Evolutionary conservation across 768 basidiomycete species (phyloP), one percentile per base, ranked within the genome.

Genomic region (Russula emetica): DNA sequence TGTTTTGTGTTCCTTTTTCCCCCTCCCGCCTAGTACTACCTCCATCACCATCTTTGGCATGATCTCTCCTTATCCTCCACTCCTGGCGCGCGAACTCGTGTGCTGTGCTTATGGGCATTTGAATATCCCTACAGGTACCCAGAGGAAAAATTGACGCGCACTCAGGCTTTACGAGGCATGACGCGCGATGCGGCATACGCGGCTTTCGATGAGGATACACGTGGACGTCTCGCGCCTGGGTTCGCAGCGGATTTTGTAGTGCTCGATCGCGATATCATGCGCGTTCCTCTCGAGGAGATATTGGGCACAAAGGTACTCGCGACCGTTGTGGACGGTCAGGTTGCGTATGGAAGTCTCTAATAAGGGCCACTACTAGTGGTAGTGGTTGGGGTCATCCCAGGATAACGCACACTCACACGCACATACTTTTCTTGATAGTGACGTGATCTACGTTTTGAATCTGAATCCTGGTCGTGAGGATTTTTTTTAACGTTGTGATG

Each of bases 221-320:
- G 87, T 1, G 95, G 95, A 1, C 90, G 88, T 0, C 80, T 98
- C 36, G 76, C 75, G 1, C 75, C 80, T 0, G 93, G 94, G 5
- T 94, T 93, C 73, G 83, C 85, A 66, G 94, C 94, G 3, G 95
- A 98, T 73, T 93, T 90, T 67, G 90, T 94, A 45, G 76, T 97
- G 3, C 79, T 95, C 56, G 85, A 93, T 69, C 82, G 81, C 28
- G 84, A 97, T 73, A 86, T 96, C 65, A 86, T 95, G 86, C 79
- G 73, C 3, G 77, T 88, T 0, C 81, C 83, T 0, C 70, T 75
- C 6, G 71, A 74, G 3, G 86, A 92, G 55, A 86, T 95, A 57
- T 72, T 92, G 67, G 71, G 74, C 28, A 80, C 90, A 0, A 85
- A 79, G 63, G 92, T 92, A 7, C 72, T 75, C 44, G 84, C 87